phyloP scores from a whole-genome alignment of 805 yeast genomes.

The Sugiyamaella boreocaroliniensis region DNA sequence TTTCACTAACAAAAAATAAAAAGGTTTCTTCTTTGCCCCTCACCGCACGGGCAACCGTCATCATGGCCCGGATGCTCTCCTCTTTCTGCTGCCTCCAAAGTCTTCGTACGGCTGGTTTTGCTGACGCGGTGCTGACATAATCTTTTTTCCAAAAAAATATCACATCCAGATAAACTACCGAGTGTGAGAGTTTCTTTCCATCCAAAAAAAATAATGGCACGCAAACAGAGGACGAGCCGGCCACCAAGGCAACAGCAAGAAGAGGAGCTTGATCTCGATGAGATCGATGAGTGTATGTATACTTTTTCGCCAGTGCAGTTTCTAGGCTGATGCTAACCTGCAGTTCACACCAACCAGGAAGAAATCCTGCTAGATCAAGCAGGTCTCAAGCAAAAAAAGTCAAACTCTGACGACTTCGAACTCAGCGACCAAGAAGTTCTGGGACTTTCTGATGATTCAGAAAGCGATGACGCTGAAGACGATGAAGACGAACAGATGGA shows the following conservation, averaged over 20 bases:
- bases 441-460: conserved; percentile 34
- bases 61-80: no score
- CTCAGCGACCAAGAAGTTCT: conserved; percentile 55
- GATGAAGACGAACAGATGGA: conserved; percentile 38
- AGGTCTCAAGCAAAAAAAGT: conserved; percentile 3
- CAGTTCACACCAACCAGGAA: conserved; percentile 29
- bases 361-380: conserved; percentile 25
- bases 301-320: background rate
- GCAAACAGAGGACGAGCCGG: background rate
- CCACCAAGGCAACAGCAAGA: background rate
- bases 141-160: no score
- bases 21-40: no score
- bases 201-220: background rate
- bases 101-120: no score
- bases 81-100: no score
- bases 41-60: no score
- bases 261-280: conserved; percentile 8
- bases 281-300: conserved; percentile 6
- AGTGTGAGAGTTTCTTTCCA: background rate
- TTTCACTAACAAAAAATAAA: no score
- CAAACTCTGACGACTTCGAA: conserved; percentile 24
- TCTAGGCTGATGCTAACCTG: background rate
- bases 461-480: conserved; percentile 45
- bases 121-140: no score
- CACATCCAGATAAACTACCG: no score